Conservation (phyloP, 805 yeast species). For the Maudiozyma turicensis region DNA sequence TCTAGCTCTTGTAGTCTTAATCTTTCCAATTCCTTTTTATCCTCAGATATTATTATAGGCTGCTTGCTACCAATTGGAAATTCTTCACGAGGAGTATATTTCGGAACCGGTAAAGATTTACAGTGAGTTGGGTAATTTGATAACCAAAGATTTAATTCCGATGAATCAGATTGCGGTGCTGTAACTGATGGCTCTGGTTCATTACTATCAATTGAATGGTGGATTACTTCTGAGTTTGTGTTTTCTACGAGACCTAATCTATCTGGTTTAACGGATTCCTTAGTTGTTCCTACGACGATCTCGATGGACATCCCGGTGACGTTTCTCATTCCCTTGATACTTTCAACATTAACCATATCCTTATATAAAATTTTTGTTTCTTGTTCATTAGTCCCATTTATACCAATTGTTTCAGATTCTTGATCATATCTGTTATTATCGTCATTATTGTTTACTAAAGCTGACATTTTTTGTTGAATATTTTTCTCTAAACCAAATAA, state of each 20-base stretch:
- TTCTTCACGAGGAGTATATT: conserved; percentile 8
- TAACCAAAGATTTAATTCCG: conserved; percentile 10
- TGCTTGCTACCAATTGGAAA: neutral
- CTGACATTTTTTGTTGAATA: conserved; percentile 11
- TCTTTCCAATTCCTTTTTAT: conserved; percentile 35
- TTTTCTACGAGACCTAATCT: neutral
- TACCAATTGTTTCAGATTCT: neutral
- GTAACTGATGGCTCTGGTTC: neutral
- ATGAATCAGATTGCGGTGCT: neutral
- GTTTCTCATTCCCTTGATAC: conserved; percentile 62
- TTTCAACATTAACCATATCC: conserved; percentile 67
- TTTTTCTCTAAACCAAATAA: conserved; percentile 4
- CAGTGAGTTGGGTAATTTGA: conserved; percentile 5
- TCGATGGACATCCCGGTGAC: conserved; percentile 76
- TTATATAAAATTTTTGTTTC: conserved; percentile 21
- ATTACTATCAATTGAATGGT: neutral
- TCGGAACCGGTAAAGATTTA: conserved; percentile 11
- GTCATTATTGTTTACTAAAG: conserved; percentile 5
- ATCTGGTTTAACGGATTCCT: neutral
- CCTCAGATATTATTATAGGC: conserved; percentile 11
- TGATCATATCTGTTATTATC: neutral
- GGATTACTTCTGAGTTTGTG: neutral
- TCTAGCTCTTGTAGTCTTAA: conserved; percentile 31
- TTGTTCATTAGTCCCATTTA: conserved; percentile 12
- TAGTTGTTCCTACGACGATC: conserved; percentile 64